Base-by-base conservation (phyloP, 1,139 yeast species). In the Scheffersomyces insectosa region DNA sequence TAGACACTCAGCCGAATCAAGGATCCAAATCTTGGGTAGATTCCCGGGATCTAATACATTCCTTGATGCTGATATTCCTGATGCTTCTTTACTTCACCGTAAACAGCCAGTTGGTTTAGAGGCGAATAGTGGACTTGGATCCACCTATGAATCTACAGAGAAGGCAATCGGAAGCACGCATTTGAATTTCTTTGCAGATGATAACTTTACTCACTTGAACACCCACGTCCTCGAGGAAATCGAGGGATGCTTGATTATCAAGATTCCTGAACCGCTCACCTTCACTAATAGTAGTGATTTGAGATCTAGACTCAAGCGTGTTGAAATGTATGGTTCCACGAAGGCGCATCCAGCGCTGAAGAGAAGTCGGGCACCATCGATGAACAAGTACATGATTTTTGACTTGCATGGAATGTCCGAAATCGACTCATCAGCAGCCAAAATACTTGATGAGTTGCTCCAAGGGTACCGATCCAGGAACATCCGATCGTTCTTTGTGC, bases 251-350 rank as follows among this genome's bases (percentile, higher is more conserved):
- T 70, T 93, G 40, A 85, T 91, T 37, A 86, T 91, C 29, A 88
- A 85, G 53, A 82, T 93, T 33, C 95, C 98, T 0, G 98, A 93
- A 58, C 97, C 98, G 1, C 69, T 93, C 45, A 89, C 96, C 1
- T 93, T 93, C 63, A 90, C 97, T 33, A 93, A 93, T 59, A 81
- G 95, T 13, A 88, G 85, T 46, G 97, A 91, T 59, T 70, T 93
- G 51, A 82, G 87, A 47, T 74, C 85, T 38, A 70, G 98, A 27
- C 70, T 93, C 42, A 77, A 82, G 44, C 70, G 98, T 42, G 76
- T 93, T 16, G 98, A 93, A 58, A 68, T 82, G 56, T 90, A 88
- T 56, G 97, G 98, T 0, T 86, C 97, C 0, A 77, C 88, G 27
- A 79, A 75, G 41, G 85, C 85, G 2, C 98, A 91, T 56, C 98